These are phyloP conservation scores for Picea engelmannii DNA, from an alignment of 83 land plant genomes.

Conservation along the genomic window DNA sequence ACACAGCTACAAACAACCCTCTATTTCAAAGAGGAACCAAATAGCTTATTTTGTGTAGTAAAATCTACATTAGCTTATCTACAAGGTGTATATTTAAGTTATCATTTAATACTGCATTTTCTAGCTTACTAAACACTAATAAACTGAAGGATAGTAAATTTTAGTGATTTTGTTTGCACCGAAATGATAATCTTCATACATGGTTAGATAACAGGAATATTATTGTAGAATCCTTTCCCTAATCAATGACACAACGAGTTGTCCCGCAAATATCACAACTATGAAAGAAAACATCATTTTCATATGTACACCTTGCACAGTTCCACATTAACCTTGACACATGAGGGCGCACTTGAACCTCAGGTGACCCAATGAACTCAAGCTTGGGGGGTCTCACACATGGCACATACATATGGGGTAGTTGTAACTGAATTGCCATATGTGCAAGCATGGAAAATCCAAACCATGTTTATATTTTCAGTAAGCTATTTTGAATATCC, in stretches of 20 bases:
- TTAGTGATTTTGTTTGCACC: too few relatives aligned
- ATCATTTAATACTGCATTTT: too few relatives aligned
- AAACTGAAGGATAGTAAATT: too few relatives aligned
- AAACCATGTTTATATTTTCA: conserved; percentile 1
- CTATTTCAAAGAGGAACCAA: too few relatives aligned
- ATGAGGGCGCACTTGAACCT: not conserved
- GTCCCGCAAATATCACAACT: not conserved
- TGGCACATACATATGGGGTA: not conserved
- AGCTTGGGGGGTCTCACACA: not conserved
- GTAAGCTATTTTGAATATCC: not conserved
- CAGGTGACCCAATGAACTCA: not conserved
- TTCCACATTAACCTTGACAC: conserved; percentile 9
- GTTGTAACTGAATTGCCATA: conserved; percentile 4
- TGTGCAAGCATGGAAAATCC: conserved; percentile 5
- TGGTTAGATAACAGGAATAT: too few relatives aligned
- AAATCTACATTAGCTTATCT: too few relatives aligned
- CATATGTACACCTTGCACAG: conserved; percentile 10
- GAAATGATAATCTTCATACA: too few relatives aligned
- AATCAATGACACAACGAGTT: not conserved
- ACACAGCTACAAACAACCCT: too few relatives aligned
- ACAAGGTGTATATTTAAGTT: too few relatives aligned
- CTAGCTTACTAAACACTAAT: too few relatives aligned
- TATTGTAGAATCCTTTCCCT: too few relatives aligned
- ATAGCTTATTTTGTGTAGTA: too few relatives aligned
- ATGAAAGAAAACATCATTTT: conserved; percentile 9